phyloP scores from a whole-genome alignment of 2,329 filamentous ascomycete genomes.

The Fusarium algeriense region DNA sequence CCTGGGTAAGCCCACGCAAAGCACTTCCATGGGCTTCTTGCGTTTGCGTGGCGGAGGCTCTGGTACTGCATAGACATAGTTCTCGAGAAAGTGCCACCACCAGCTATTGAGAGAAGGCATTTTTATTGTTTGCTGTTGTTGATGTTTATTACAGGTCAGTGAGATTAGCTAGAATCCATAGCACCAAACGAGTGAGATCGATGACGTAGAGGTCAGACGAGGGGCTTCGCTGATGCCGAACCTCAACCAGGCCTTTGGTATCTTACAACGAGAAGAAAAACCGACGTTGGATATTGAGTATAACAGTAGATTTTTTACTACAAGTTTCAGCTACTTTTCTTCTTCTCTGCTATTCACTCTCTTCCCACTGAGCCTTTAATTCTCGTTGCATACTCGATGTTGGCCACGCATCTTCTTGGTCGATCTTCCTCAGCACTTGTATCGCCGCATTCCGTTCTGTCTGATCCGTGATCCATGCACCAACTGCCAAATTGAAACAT shows the following conservation, averaged over 20 bases:
- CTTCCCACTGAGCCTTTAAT: neutral
- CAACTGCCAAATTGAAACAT: neutral
- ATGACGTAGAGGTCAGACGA: neutral
- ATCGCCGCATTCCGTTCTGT: neutral
- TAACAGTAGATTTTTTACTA: rapidly evolving
- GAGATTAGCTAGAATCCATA: too few relatives aligned
- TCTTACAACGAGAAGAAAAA: too few relatives aligned
- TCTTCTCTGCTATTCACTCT: too few relatives aligned
- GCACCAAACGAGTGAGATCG: neutral
- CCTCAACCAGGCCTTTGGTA: neutral
- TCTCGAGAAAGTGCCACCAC: conserved; percentile 22
- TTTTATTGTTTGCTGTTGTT: neutral
- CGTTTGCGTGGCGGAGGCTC: conserved; percentile 39
- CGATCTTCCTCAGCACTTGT: neutral
- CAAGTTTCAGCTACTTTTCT: too few relatives aligned
- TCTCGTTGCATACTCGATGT: neutral
- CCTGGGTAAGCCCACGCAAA: conserved; percentile 52
- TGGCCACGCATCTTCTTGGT: neutral
- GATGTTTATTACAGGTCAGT: too few relatives aligned
- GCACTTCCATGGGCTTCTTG: conserved; percentile 51
- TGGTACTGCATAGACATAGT: conserved; percentile 24
- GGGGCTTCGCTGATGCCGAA: neutral
- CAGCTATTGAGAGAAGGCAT: conserved; percentile 22
- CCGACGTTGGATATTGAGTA: neutral
- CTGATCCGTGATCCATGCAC: neutral